Percentiles rank a stretch among this genome's conserved stretches.
phyloP scores from a whole-genome alignment of 495 filamentous ascomycete genomes.

The Neurospora sublineolata region DNA sequence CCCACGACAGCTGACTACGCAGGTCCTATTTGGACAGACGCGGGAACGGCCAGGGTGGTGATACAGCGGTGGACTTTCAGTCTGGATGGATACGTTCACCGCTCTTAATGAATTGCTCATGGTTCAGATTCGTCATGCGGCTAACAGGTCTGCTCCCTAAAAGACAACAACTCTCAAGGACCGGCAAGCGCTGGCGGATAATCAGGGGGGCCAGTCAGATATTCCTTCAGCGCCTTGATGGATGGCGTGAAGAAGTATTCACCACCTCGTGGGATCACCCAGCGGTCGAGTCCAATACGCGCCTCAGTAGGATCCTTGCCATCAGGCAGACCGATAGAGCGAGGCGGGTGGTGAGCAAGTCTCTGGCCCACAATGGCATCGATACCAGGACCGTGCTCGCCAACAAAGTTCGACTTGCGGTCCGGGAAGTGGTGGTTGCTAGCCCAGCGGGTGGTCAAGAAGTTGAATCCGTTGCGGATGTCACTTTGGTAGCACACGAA shows the following conservation, averaged over 20 bases:
- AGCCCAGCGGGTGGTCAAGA: not conserved
- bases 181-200: not conserved
- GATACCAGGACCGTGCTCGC: not conserved
- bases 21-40: not conserved
- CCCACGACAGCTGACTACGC: too few relatives aligned
- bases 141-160: not conserved
- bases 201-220: not conserved
- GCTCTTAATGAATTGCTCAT: not conserved
- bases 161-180: not conserved
- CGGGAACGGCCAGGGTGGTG: not conserved
- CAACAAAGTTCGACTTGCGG: not conserved
- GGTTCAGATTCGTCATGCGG: not conserved
- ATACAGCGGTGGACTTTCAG: not conserved
- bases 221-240: constrained; percentile 19
- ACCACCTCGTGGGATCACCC: not conserved
- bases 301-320: not conserved
- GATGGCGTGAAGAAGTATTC: constrained; percentile 2
- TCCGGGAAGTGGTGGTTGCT: not conserved
- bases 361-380: not conserved
- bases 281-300: not conserved
- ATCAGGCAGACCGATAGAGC: not conserved
- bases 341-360: not conserved
- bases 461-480: not conserved
- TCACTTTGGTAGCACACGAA: constrained; percentile 3
- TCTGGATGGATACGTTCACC: not conserved